Base-by-base conservation (phyloP, 2,329 filamentous ascomycete species). In the Fusarium bactridioides region DNA sequence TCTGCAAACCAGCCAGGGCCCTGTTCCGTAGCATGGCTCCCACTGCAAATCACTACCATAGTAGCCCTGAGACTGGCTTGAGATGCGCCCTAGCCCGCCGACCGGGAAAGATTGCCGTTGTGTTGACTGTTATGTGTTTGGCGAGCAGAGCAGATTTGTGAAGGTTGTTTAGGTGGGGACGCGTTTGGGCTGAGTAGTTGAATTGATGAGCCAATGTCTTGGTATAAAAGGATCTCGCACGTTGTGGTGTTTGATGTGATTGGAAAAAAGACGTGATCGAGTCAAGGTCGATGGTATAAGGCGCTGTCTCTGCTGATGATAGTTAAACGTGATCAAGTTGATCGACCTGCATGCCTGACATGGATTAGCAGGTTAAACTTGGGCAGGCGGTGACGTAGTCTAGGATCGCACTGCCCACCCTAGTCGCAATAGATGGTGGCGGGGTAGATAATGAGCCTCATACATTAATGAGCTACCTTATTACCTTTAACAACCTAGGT, bases 1-100 rank as follows among this genome's bases (percentile, higher is more conserved):
- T 98, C 84, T 98, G 95, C 82, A 98, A 90, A 70, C 91, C 90
- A 82, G 92, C 90, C 79, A 91, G 87, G 70, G 82, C 82, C 78
- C 83, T 86, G 79, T 83, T 87, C 77, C 84, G 84, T 80, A 86
- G 85, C 87, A 89, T 89, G 74, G 78, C 83, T 81, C 73, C 73
- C 63, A 63, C 62, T 44, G 48, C 35, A 64, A 67, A 48, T 35
- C 62, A 67, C 69, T 65, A 68, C 65, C 77, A 80, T 80, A 77
- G 70, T 77, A 80, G 69, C 71, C 68, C 76, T 64, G 64, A 75
- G 64, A 61, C 41, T 70, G 47, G 74, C 64, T 60, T 65, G 40
- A 43, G 59, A 71, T 45, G 65, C 71, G 68, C 68, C 57, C 64
- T 53, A 60, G 72, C 61, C 64, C 64, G 71, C 64, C 68, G 68